These are phyloP conservation scores for Eimeria necatrix DNA, from an alignment of 169 alveolate genomes.

Conservation along the genomic window DNA sequence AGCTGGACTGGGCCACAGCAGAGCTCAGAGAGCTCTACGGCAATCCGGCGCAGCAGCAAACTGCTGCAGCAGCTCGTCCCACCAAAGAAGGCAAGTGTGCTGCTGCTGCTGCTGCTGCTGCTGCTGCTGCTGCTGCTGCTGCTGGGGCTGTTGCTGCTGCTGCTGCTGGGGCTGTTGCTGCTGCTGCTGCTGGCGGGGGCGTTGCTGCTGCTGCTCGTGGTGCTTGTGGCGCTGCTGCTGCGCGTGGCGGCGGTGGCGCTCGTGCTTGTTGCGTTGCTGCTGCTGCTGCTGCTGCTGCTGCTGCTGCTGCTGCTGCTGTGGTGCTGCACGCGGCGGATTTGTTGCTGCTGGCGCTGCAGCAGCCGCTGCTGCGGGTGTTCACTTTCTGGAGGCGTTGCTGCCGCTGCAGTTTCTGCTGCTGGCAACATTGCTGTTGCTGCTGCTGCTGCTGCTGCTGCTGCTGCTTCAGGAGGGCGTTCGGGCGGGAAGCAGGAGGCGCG, in stretches of 20 bases:
- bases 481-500: not conserved
- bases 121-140: not conserved
- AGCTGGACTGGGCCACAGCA: constrained; percentile 74
- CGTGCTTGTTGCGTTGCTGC: no score
- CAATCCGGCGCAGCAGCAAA: not conserved
- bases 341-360: no score
- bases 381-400: not conserved
- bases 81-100: not conserved
- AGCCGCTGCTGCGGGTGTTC: not conserved
- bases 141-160: not conserved
- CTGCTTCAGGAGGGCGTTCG: not conserved
- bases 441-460: no score
- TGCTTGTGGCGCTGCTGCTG: no score
- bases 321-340: no score
- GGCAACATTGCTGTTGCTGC: no score
- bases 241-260: no score
- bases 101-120: not conserved
- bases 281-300: no score
- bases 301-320: no score
- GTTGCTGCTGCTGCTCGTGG: no score
- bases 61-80: not conserved
- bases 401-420: no score
- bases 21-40: constrained; percentile 61
- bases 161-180: not conserved
- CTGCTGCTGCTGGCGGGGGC: not conserved